phyloP scores from a whole-genome alignment of 257 asterid species.

The Eustoma russellianum region DNA sequence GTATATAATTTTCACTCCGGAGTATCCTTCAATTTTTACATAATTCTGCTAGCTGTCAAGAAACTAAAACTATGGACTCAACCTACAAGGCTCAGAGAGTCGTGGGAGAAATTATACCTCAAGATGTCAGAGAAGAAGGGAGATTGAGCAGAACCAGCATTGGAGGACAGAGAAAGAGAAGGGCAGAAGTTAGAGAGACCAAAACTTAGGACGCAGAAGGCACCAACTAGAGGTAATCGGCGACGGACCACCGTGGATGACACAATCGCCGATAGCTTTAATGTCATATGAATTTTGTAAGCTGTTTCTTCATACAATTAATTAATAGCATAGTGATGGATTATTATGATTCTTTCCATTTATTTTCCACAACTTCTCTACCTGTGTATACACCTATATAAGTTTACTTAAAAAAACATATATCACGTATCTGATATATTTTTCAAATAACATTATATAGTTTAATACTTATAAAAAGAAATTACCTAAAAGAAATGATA shows the following conservation, averaged over 20 bases:
- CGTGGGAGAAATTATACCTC: conserved; percentile 28
- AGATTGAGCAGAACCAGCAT: conserved; percentile 39
- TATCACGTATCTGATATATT: too few relatives aligned
- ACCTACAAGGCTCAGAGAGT: background rate
- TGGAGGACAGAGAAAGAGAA: conserved; percentile 19
- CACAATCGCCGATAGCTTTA: conserved; percentile 51
- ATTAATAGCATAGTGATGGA: too few relatives aligned
- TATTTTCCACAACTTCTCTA: too few relatives aligned
- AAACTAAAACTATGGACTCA: background rate
- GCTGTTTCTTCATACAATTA: too few relatives aligned
- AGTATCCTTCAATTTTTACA: too few relatives aligned
- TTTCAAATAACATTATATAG: too few relatives aligned
- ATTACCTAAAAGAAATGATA: too few relatives aligned
- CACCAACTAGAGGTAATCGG: conserved; percentile 72
- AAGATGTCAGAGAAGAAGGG: conserved; percentile 34
- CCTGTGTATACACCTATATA: too few relatives aligned
- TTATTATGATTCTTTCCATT: too few relatives aligned
- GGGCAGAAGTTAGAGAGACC: conserved; percentile 61
- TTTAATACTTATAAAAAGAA: too few relatives aligned
- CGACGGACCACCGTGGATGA: conserved; percentile 57
- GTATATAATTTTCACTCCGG: too few relatives aligned
- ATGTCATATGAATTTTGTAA: conserved; percentile 40
- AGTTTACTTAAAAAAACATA: too few relatives aligned
- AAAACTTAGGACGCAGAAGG: conserved; percentile 67
- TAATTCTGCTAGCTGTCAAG: conserved; percentile 1